Percentiles rank a stretch among this genome's conserved stretches.
phyloP scores from a whole-genome alignment of 441 rosid species.

The Rhodomyrtus psidioides region DNA sequence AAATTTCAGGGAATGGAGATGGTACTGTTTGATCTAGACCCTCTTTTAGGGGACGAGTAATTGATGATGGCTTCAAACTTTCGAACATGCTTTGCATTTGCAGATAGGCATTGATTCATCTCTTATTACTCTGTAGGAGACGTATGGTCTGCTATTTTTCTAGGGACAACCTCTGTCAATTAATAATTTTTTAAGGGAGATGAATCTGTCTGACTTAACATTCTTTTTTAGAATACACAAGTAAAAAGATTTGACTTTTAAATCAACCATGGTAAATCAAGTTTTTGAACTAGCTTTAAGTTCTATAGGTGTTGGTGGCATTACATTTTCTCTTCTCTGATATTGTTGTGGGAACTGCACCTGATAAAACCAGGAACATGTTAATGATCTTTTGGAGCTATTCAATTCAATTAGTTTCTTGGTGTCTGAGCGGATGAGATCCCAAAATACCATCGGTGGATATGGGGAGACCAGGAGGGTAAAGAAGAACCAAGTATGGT shows the following conservation, averaged over 20 bases:
- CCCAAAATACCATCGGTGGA: not conserved
- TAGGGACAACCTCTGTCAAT: not conserved
- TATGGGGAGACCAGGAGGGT: not conserved
- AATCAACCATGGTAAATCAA: not conserved
- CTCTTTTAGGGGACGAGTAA: not conserved
- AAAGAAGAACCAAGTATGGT: not conserved
- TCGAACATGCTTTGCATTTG: not conserved
- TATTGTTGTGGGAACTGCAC: not conserved
- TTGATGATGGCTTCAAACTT: not conserved
- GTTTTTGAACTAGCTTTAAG: not conserved
- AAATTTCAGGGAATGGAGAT: not conserved
- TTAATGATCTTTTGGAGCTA: not conserved
- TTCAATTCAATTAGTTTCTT: not conserved
- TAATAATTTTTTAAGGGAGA: not conserved
- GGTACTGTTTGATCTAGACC: not conserved
- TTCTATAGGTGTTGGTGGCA: not conserved
- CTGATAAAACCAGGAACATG: not conserved
- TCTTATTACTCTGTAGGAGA: not conserved
- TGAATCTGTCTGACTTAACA: not conserved
- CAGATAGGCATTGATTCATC: not conserved
- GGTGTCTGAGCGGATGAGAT: not conserved
- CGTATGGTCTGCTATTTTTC: not conserved
- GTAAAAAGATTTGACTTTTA: not conserved
- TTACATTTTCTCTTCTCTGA: not conserved
- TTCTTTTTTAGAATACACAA: not conserved